Evolutionary conservation across 176 grass and related monocot species (phyloP), one percentile per base, ranked within the genome.

Genomic region (Aechmea fasciata): DNA sequence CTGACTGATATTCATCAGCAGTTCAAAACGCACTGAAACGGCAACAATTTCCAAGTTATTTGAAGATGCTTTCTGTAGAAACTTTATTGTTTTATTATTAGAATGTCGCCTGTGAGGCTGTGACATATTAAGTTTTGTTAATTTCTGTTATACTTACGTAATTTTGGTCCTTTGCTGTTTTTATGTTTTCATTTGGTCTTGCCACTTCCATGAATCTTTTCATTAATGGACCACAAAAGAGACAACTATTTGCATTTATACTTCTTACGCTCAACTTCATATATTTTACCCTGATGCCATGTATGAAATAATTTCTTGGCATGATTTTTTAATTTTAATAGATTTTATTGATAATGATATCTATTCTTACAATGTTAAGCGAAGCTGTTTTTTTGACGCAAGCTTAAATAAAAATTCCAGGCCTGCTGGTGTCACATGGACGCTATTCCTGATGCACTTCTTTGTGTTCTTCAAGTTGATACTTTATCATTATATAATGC

Each of bases 381-480:
- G 24, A 14, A 73, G 53, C 71, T 82, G 51, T 68, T 71, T 71
- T 75, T 52, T 8, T 25, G 63, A 64, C 79, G 49, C 13, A 57
- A 67, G 79, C 51, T 49, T 70, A 52, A 49, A 8, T 33, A 75
- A 81, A 33, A 72, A 74, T 77, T 74, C 51, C 83, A 92, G 93
- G 86, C 84, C 66, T 83, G 86, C 81, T 97, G 89, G 93, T 97
- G 93, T 84, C 70, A 82, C 51, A 90, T 97, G 93, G 78, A 85
- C 41, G 61, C 74, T 65, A 85, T 87, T 69, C 59, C 83, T 68
- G 89, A 97, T 63, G 86, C 93, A 20, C 83, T 97, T 82, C 79
- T 97, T 26, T 90, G 93, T 65, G 93, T 91, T 70, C 83, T 97
- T 22, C 93, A 92, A 80, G 74, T 78, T 62, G 89, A 92, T 78